phyloP scores from a whole-genome alignment of 352 stramenopile genomes.

The Phytophthora crassamura region DNA sequence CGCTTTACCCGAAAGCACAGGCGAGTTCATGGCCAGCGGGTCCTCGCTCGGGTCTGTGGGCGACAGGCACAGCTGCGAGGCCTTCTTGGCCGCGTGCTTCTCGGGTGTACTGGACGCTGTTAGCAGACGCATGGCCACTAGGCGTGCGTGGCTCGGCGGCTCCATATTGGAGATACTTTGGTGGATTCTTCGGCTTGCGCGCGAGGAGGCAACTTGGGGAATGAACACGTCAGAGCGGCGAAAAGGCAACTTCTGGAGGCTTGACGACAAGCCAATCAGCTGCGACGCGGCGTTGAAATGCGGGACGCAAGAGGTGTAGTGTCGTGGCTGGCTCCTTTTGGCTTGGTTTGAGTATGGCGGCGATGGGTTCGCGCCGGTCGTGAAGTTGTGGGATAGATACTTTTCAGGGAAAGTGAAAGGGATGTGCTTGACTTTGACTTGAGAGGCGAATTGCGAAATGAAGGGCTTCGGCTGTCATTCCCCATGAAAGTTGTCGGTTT shows the following conservation, averaged over 20 bases:
- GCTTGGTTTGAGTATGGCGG: neutral
- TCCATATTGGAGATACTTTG: constrained; percentile 16
- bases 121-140: constrained; percentile 39
- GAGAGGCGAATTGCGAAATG: constrained; percentile 39
- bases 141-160: constrained; percentile 29
- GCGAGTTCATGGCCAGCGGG: constrained; percentile 40
- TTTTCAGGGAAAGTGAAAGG: constrained; percentile 12
- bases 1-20: constrained; percentile 47
- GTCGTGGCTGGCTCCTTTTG: constrained; percentile 11
- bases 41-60: constrained; percentile 41
- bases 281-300: constrained; percentile 46
- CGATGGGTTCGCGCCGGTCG: constrained; percentile 9
- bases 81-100: constrained; percentile 17
- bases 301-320: constrained; percentile 33
- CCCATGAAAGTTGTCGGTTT: no score
- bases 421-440: no score
- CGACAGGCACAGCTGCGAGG: constrained; percentile 32
- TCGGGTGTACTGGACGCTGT: constrained; percentile 27
- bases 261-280: constrained; percentile 35
- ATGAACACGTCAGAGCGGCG: constrained; percentile 23
- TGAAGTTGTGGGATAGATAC: constrained; percentile 17
- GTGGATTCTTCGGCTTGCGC: constrained; percentile 16
- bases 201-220: constrained; percentile 32
- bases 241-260: constrained; percentile 29
- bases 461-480: constrained; percentile 56